Percentiles rank a stretch among this genome's conserved stretches.
These are phyloP conservation scores for Serendipita sp. DNA, from an alignment of 768 basidiomycete genomes.

Conservation along the genomic window DNA sequence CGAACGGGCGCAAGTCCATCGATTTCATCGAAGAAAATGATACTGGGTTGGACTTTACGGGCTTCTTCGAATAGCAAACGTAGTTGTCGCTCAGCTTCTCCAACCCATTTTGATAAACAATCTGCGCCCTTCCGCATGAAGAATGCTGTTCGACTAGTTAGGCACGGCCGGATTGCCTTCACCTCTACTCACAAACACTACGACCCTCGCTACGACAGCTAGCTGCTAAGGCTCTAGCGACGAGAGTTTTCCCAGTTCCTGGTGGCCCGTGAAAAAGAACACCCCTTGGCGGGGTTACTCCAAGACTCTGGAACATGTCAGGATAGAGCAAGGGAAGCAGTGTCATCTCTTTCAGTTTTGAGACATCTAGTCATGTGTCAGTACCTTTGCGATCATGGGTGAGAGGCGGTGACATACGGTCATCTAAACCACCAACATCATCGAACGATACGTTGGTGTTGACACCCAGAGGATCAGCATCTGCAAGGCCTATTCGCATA, in stretches of 20 bases:
- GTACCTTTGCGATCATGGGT: neutral
- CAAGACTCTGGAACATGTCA: slow-evolving; percentile 88
- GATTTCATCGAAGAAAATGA: slow-evolving; percentile 99
- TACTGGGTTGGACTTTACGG: slow-evolving; percentile 75
- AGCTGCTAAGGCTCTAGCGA: slow-evolving; percentile 86
- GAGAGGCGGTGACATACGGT: slow-evolving; percentile 38
- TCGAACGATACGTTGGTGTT: slow-evolving; percentile 90
- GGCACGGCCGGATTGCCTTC: neutral
- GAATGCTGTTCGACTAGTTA: slow-evolving; percentile 43
- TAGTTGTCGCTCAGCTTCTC: slow-evolving; percentile 92
- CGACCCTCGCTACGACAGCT: slow-evolving; percentile 76
- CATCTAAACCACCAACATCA: slow-evolving; percentile 89
- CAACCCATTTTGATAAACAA: slow-evolving; percentile 96
- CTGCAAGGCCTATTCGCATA: slow-evolving; percentile 51
- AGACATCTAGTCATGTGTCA: slow-evolving; percentile 47
- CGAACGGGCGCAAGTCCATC: slow-evolving; percentile 96
- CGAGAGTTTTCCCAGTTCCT: slow-evolving; percentile 92
- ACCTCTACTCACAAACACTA: slow-evolving; percentile 51
- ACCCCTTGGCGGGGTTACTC: slow-evolving; percentile 86
- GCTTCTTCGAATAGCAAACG: slow-evolving; percentile 94
- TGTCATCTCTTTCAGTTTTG: slow-evolving; percentile 97
- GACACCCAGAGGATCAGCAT: slow-evolving; percentile 89
- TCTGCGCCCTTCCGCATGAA: slow-evolving; percentile 99
- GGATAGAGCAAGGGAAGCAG: slow-evolving; percentile 87
- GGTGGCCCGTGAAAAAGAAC: slow-evolving; percentile 97